Conservation (phyloP, 2,329 filamentous ascomycete species). For the Didymella exigua region DNA sequence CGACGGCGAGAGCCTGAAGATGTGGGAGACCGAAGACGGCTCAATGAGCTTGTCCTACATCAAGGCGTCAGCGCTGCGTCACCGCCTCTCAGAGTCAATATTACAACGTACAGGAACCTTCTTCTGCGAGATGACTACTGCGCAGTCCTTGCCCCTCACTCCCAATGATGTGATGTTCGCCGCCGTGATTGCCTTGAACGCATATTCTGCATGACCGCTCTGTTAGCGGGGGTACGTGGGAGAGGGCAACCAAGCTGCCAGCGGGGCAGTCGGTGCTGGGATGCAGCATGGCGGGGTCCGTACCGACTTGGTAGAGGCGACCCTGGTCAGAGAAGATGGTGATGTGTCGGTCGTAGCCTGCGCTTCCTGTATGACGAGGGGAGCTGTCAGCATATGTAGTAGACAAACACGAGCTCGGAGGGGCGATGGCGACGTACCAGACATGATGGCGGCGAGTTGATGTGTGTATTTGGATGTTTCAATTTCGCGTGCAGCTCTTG, state of each 20-base stretch:
- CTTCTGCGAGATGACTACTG: conserved; percentile 97
- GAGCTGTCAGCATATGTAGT: conserved; percentile 37
- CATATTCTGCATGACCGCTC: conserved; percentile 76
- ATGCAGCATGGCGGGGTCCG: conserved; percentile 45
- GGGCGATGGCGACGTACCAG: conserved; percentile 42
- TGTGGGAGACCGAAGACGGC: conserved; percentile 92
- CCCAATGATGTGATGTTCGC: conserved; percentile 99
- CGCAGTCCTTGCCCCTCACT: conserved; percentile 93
- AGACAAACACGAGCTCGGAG: conserved; percentile 21
- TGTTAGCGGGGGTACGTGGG: conserved; percentile 24
- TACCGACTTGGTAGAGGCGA: conserved; percentile 99
- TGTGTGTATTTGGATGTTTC: conserved; percentile 33
- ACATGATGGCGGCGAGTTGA: conserved; percentile 46
- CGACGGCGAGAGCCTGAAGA: conserved; percentile 94
- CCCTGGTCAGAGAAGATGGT: conserved; percentile 99
- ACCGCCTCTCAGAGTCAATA: not conserved
- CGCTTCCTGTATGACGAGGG: conserved; percentile 41
- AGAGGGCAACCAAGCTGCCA: conserved; percentile 1
- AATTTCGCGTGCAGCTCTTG: conserved; percentile 38
- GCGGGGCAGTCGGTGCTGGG: not conserved
- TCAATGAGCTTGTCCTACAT: conserved; percentile 97
- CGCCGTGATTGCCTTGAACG: conserved; percentile 99
- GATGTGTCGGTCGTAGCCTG: conserved; percentile 96
- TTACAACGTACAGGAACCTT: conserved; percentile 90
- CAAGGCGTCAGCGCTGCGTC: conserved; percentile 16